Evolutionary conservation across 495 filamentous ascomycete species (phyloP), one percentile per base, ranked within the genome.

Genomic region (Podospora comata): DNA sequence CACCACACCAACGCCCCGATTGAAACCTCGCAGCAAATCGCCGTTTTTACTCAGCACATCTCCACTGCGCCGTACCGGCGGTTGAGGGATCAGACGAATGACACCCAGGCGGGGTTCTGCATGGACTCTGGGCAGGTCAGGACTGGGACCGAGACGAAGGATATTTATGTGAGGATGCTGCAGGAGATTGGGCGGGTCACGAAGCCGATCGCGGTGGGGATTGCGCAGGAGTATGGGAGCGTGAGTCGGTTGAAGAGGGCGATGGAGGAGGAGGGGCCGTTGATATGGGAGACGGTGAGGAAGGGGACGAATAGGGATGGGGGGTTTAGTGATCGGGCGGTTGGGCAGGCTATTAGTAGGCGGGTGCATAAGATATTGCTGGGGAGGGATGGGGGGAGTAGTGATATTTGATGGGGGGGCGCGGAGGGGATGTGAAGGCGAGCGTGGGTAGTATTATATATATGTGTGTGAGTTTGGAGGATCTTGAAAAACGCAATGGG

Each of bases 101-200:
- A 79, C 65, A 70, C 79, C 39, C 73, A 79, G 7, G 87, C 89
- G 6, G 84, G 86, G 3, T 95, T 95, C 79, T 94, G 92, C 78
- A 93, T 94, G 88, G 92, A 93, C 54, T 78, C 80, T 0, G 92
- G 92, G 0, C 92, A 95, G 74, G 91, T 95, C 44, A 90, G 89
- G 62, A 84, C 88, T 0, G 92, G 91, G 57, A 85, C 89, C 20
- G 86, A 87, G 62, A 80, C 85, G 19, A 71, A 78, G 20, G 92
- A 95, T 70, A 93, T 88, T 0, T 95, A 89, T 68, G 78, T 87
- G 57, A 88, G 88, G 70, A 92, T 94, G 91, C 81, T 96, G 57
- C 89, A 93, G 76, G 89, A 93, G 78, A 85, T 94, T 26, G 80
- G 84, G 30, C 87, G 91, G 20, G 82, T 96, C 16, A 94, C 92